Evolutionary conservation across 148 eudicot genomes (phyloP).

Genomic region (Nepenthes mirabilis): DNA sequence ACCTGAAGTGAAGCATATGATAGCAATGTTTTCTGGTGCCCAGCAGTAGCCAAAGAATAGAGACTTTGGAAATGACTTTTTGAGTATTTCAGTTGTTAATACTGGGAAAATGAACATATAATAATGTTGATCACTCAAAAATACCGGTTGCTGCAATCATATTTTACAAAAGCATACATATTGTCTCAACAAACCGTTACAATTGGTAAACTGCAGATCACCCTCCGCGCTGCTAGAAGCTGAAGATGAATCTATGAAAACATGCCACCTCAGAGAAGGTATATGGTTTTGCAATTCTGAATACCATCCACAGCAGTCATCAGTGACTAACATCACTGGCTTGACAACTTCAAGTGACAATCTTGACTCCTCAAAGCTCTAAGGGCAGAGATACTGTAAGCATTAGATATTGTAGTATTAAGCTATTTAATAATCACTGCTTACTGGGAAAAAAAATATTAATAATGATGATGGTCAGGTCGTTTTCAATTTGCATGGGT

Average conservation of each 20-base stretch:
- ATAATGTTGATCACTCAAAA: neutral
- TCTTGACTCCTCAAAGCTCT: conserved; percentile 73
- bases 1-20: conserved; percentile 98
- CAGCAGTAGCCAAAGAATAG: conserved; percentile 28
- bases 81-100: conserved; percentile 26
- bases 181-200: too few species aligned
- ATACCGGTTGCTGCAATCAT: neutral
- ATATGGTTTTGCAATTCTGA: conserved; percentile 25
- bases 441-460: too few species aligned
- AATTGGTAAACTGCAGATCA: too few species aligned
- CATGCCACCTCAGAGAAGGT: conserved; percentile 44
- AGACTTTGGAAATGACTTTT: conserved; percentile 15
- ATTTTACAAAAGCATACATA: neutral
- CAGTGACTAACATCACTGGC: conserved; percentile 63
- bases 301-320: conserved; percentile 42
- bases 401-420: neutral
- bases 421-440: neutral
- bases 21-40: conserved; percentile 52
- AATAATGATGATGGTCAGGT: too few species aligned
- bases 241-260: conserved; percentile 29
- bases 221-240: neutral
- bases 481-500: neutral
- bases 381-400: neutral
- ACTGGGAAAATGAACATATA: conserved; percentile 10
- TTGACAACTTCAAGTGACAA: conserved; percentile 47